Conservation (phyloP, 139 green algal genomes). For the Spirogloea muscicola region DNA sequence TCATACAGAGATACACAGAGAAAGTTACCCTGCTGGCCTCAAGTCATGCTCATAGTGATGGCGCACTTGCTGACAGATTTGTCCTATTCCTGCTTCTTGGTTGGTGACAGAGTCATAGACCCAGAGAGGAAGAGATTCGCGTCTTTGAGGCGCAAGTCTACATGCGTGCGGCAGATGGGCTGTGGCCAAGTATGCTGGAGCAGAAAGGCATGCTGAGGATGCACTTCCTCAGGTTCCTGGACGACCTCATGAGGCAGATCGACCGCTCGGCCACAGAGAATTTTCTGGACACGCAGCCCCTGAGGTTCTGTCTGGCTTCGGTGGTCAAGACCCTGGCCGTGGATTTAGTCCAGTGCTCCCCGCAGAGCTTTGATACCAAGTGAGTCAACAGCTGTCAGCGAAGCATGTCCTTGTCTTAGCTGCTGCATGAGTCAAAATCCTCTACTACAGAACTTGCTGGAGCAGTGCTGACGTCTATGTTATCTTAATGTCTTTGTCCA, state of each 20-base stretch:
- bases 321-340: slow-evolving; percentile 3
- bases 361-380: slow-evolving; percentile 26
- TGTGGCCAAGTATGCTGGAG: slow-evolving; percentile 49
- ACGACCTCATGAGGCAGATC: slow-evolving; percentile 45
- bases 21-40: too few species aligned
- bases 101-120: slow-evolving; percentile 19
- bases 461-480: too few species aligned
- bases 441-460: too few species aligned
- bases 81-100: too few species aligned
- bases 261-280: neutral
- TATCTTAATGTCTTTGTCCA: too few species aligned
- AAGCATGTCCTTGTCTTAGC: too few species aligned
- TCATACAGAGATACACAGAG: too few species aligned
- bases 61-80: too few species aligned
- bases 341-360: slow-evolving; percentile 5
- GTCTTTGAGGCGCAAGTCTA: slow-evolving; percentile 58
- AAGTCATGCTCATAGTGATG: too few species aligned
- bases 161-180: slow-evolving; percentile 52
- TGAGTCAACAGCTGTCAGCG: neutral
- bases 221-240: slow-evolving; percentile 66
- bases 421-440: too few species aligned
- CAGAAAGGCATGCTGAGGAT: slow-evolving; percentile 41
- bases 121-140: slow-evolving; percentile 52
- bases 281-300: slow-evolving; percentile 31
- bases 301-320: slow-evolving; percentile 27